Base-by-base conservation (phyloP, 192 early-diverging fungal species). In the Gigaspora rosea region DNA sequence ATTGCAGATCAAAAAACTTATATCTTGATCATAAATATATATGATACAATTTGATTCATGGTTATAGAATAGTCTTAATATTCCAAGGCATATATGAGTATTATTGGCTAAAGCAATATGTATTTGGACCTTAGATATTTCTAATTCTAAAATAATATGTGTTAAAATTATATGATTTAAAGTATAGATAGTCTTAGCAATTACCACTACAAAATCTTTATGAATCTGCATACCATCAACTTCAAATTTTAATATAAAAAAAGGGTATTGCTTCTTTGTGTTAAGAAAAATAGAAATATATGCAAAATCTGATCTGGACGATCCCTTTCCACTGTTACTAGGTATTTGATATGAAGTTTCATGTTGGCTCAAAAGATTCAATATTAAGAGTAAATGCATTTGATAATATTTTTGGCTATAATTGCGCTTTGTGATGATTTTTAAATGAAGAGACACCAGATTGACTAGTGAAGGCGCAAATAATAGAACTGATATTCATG, bases 21-120 rank as follows among this genome's bases (percentile, higher is more conserved):
- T 9, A 51, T 69, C 49, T 69, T 69, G 49, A 69, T 69, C n/a
- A 69, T 69, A 69, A 32, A 33, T 32, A 69, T 69, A 69, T 69
- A 51, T 12, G 18, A n/a, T 5, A 46, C 16, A 5, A 50, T 41
- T 46, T 20, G 18, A 69, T 69, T 51, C 67, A 5, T 69, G 33
- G 11, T 36, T 65, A 7, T 65, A 65, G 13, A 64, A 33, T 35
- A 13, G 33, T 65, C 63, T 65, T 65, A 65, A 65, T 41, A 65
- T 65, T 32, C 63, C 63, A 65, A 65, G 35, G 18, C 33, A 20
- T 69, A 69, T 51, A 69, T 69, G 49, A 47, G 49, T 6, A 69
- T 69, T 51, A 69, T 69, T 69, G 22, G 32, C 48, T 51, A 51
- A 51, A 51, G 67, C 67, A 51, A 69, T 3, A 15, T 69, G 67